Evolutionary conservation across 352 stramenopile genomes (phyloP).

Genomic region (Sclerospora graminicola): DNA sequence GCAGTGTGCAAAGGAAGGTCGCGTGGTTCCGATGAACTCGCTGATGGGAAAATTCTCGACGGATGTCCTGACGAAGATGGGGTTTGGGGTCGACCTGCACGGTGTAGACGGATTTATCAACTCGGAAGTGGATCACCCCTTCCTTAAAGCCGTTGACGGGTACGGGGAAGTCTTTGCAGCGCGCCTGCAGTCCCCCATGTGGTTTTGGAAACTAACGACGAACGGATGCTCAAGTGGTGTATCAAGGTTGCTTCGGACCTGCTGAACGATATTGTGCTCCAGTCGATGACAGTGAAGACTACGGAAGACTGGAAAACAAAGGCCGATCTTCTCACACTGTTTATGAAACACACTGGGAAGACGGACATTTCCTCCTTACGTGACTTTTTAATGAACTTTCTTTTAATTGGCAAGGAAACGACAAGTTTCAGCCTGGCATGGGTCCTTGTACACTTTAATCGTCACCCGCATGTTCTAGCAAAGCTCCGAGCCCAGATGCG

Average conservation of each 20-base stretch:
- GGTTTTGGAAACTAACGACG: conserved; percentile 36
- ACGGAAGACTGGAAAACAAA: conserved; percentile 1
- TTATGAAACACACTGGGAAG: too few species aligned
- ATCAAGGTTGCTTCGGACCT: too few species aligned
- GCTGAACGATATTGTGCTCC: conserved; percentile 24
- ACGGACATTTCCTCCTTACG: conserved; percentile 10
- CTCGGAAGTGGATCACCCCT: conserved; percentile 15
- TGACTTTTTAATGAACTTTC: too few species aligned
- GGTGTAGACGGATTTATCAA: conserved; percentile 14
- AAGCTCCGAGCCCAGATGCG: conserved; percentile 43
- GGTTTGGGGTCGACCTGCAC: conserved; percentile 41
- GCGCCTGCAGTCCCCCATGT: too few species aligned
- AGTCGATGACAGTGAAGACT: conserved; percentile 12
- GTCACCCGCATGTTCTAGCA: conserved; percentile 34
- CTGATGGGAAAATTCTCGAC: conserved; percentile 52
- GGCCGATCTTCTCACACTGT: conserved; percentile 39
- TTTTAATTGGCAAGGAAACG: conserved; percentile 59
- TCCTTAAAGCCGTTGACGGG: conserved; percentile 16
- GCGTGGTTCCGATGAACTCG: too few species aligned
- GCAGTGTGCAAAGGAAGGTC: too few species aligned
- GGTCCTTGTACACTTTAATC: conserved; percentile 69
- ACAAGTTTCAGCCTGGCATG: conserved; percentile 57
- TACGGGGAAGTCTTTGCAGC: conserved; percentile 10
- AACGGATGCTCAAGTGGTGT: conserved; percentile 12
- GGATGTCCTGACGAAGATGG: conserved; percentile 63